Conservation (phyloP, 345 rosid species). For the Salix dunnii region DNA sequence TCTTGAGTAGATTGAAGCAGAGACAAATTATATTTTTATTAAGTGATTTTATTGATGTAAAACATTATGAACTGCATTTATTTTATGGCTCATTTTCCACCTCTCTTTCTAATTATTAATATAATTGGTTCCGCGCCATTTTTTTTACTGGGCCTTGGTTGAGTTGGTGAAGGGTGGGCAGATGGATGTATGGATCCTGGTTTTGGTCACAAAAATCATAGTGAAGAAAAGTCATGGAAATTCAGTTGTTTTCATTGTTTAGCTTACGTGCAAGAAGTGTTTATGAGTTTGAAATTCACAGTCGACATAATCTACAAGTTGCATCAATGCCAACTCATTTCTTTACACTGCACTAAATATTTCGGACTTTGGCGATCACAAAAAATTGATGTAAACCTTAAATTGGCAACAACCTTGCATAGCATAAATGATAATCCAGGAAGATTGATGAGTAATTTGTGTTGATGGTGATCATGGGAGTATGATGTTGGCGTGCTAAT, state of each 20-base stretch:
- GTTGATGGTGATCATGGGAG: not conserved
- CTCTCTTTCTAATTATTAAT: too few species aligned
- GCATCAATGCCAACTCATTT: not conserved
- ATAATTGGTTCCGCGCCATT: too few species aligned
- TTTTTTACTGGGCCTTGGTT: too few species aligned
- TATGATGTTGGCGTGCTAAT: not conserved
- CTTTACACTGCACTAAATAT: not conserved
- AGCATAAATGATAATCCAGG: not conserved
- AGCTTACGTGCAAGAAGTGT: not conserved
- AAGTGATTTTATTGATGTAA: too few species aligned
- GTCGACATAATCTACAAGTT: not conserved
- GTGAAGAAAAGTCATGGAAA: too few species aligned
- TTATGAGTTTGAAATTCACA: not conserved
- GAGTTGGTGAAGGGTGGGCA: too few species aligned
- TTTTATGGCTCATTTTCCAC: too few species aligned
- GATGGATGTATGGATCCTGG: too few species aligned
- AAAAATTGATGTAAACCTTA: not conserved
- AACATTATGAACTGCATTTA: too few species aligned
- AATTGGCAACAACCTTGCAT: not conserved
- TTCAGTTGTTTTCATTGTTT: not conserved
- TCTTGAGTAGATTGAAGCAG: not conserved
- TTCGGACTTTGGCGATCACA: not conserved
- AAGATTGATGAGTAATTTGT: not conserved
- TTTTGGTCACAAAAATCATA: too few species aligned
- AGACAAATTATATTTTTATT: too few species aligned